Evolutionary conservation across 2,329 filamentous ascomycete species (phyloP).

Genomic region (Pseudofabraea citricarpa): DNA sequence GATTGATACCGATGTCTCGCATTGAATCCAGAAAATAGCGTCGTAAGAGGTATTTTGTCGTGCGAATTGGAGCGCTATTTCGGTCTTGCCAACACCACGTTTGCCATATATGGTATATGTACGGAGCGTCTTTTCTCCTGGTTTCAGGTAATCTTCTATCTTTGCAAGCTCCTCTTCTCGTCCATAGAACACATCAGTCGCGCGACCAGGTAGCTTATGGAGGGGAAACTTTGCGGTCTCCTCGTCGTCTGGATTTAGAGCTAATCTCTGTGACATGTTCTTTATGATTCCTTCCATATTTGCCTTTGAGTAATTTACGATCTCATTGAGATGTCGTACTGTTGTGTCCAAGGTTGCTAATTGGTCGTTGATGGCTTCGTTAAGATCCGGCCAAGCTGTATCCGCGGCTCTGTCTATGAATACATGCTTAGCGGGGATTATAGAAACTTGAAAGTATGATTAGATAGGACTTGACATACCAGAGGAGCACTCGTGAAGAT

Average conservation of each 20-base stretch:
- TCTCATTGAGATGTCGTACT: conserved; percentile 15
- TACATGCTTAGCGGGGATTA: too few species aligned
- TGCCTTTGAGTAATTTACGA: conserved; percentile 11
- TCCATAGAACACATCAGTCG: conserved; percentile 16
- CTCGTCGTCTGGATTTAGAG: conserved; percentile 3
- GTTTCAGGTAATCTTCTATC: conserved; percentile 14
- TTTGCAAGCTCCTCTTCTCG: conserved; percentile 16
- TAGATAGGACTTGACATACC: too few species aligned
- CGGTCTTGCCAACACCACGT: conserved; percentile 21
- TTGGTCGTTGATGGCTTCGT: conserved; percentile 11
- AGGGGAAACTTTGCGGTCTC: conserved; percentile 12
- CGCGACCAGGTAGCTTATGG: conserved; percentile 3
- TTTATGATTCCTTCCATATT: conserved; percentile 10
- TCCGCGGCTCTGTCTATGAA: too few species aligned
- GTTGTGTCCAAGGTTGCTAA: conserved; percentile 7
- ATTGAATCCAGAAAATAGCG: conserved; percentile 24
- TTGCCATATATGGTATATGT: conserved; percentile 22
- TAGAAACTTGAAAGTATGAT: too few species aligned
- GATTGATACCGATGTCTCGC: conserved; percentile 18
- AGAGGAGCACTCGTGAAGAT: conserved; percentile 7
- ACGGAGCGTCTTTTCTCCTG: conserved; percentile 8
- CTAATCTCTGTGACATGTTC: conserved; percentile 9
- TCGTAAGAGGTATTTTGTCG: conserved; percentile 16
- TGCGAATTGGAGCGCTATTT: conserved; percentile 19
- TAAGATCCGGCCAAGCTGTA: too few species aligned